Evolutionary conservation across 2,329 filamentous ascomycete species (phyloP), one percentile per base, ranked within the genome.

Genomic region (Colletotrichum sp.): DNA sequence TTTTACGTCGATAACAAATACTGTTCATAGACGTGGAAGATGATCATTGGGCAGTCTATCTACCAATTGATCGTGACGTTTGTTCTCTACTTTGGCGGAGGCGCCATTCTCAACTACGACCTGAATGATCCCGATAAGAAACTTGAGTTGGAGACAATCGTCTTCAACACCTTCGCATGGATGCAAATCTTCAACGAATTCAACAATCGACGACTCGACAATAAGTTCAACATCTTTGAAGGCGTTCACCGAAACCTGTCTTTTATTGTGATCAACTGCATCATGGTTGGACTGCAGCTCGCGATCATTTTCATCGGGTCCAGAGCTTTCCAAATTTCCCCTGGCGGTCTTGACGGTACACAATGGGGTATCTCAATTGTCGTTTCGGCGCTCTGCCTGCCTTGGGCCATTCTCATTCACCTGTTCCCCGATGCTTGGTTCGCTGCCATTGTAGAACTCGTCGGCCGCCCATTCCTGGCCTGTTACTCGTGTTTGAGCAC

Each of bases 121-220:
- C 52, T 59, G 8, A 28, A 60, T 19, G 61, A 63, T 55, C 69
- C 74, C n/a, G 39, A 68, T 15, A 65, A 67, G 19, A 75, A 60
- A 48, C 61, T 75, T 5, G 84, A 90, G 71, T 84, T 94, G 68
- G 84, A 91, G 73, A 95, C 94, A 1, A 87, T 96, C 16, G 93
- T 96, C 11, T 96, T 96, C 88, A 97, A 96, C 84, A 94, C 93
- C 0, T 96, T 96, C 79, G 94, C 96, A 61, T 96, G 94, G 94
- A 96, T 96, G 94, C 94, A 96, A 79, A 95, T 97, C 78, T 77
- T 75, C 25, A 94, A 94, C 82, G 88, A 92, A 81, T 90, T 92
- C 84, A 93, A 93, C 83, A 92, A 91, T 80, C 88, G 91, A 32
- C 90, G 91, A 32, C 85, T 93, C 0, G 91, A 93, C 80, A 92